These are phyloP conservation scores for Leptographium lundbergii DNA, from an alignment of 2,329 filamentous ascomycete species.

Conservation along the genomic window DNA sequence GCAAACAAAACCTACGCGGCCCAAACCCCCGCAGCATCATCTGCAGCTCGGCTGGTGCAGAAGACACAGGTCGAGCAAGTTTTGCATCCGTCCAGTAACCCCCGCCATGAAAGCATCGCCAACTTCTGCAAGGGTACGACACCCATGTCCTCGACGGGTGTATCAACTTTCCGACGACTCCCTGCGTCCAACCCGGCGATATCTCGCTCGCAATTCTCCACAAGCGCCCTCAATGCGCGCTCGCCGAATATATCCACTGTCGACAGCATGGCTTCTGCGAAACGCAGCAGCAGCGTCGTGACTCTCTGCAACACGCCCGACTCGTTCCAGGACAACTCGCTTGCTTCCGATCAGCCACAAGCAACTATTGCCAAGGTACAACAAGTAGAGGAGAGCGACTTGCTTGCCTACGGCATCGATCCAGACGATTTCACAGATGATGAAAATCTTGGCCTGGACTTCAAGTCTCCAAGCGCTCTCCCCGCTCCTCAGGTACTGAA, in stretches of 20 bases:
- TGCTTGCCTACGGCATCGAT: conserved; percentile 28
- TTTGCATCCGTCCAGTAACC: conserved; percentile 45
- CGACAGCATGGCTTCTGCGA: not conserved
- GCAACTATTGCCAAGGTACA: not conserved
- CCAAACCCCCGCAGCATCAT: conserved; percentile 13
- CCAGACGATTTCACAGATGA: conserved; percentile 86
- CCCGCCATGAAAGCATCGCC: conserved; percentile 26
- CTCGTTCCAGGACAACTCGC: conserved; percentile 16
- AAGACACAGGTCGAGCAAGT: conserved; percentile 32
- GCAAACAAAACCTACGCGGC: conserved; percentile 22
- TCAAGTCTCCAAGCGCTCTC: conserved; percentile 45
- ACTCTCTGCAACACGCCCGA: conserved; percentile 5
- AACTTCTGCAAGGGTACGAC: conserved; percentile 4
- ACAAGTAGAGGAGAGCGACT: not conserved
- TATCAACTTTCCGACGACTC: conserved; percentile 15
- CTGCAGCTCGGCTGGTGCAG: not conserved
- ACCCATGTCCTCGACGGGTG: not conserved
- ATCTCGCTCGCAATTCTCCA: conserved; percentile 4
- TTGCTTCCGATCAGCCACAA: not conserved
- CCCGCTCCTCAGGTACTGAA: conserved; percentile 14
- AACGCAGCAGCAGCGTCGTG: conserved; percentile 1
- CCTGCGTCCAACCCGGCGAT: not conserved
- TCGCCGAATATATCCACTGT: conserved; percentile 21
- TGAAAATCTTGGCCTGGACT: conserved; percentile 57
- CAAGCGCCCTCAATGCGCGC: conserved; percentile 19